Base-by-base conservation (phyloP, 345 rosid species). In the Camelina neglecta region DNA sequence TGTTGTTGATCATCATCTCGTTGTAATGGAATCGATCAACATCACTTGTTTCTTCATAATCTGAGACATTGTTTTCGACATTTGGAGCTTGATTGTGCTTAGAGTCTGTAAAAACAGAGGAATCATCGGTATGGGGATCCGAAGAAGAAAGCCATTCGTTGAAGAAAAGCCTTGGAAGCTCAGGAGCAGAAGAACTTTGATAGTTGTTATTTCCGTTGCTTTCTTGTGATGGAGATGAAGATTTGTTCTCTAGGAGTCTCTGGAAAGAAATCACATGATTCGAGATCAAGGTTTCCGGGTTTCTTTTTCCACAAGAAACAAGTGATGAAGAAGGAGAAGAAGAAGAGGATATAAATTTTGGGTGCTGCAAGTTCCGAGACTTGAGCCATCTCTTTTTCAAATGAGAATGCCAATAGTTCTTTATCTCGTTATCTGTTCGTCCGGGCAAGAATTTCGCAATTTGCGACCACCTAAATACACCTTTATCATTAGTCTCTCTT, bases 341-440 rank as follows among this genome's bases (percentile, higher is more conserved):
- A 29, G 73, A 69, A 47, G 78, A 74, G 79, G 41, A 45, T 18
- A 60, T 24, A 51, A 48, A 77, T 81, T 80, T 79, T 35, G 42
- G 8, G 1, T 39, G 62, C 50, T 59, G 66, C 8, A 44, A 57
- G 21, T 49, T 29, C 31, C 47, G 62, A 58, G 75, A 45, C 75
- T 85, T 85, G 47, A 81, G 60, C 31, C 79, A 47, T 67, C 75
- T 87, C 75, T 90, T 92, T 81, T 92, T 90, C 65, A 94, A 73
- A 81, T 88, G 84, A 7, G 98, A 90, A 81, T 92, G 98, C 97
- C 98, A 92, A 57, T 87, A 80, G 66, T 94, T 94, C 82, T 94
- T 94, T 60, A 94, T 89, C 83, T 94, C 97, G 38, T 94, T 94
- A 65, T 94, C 98, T 2, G 98, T 94, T 86, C 98, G 85, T 69